Evolutionary conservation across 306 rosid genomes (phyloP).

Genomic region (Malus domestica): DNA sequence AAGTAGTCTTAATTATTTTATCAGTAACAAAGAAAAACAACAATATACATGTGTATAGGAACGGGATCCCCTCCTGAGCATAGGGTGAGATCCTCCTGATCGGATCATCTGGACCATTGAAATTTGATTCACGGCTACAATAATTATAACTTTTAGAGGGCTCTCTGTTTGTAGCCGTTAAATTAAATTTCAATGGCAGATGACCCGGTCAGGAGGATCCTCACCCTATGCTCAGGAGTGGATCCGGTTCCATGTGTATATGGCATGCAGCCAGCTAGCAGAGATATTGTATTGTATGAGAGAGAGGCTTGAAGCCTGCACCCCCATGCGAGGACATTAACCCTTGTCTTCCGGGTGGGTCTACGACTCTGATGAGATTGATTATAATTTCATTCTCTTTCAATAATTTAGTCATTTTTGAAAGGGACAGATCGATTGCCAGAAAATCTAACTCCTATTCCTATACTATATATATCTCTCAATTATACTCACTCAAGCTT

Average conservation of each 20-base stretch:
- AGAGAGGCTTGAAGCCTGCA: constrained; percentile 44
- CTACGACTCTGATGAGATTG: not conserved
- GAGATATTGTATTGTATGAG: not conserved
- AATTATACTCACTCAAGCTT: not conserved
- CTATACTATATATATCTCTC: not conserved
- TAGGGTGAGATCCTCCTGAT: no score
- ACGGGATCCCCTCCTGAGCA: no score
- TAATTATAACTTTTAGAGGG: no score
- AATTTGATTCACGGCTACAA: no score
- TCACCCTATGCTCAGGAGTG: no score
- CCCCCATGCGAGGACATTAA: constrained; percentile 63
- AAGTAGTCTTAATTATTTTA: not conserved
- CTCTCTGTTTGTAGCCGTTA: no score
- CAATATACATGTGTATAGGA: not conserved
- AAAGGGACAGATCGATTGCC: constrained; percentile 36
- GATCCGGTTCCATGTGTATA: not conserved
- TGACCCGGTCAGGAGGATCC: no score
- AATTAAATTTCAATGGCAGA: no score
- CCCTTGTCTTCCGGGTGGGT: constrained; percentile 88
- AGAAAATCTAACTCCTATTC: constrained; percentile 25
- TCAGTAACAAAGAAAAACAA: not conserved
- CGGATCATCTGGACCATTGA: no score
- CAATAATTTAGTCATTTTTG: not conserved
- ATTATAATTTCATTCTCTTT: constrained; percentile 29
- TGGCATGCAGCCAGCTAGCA: not conserved